Evolutionary conservation across 257 asterid species (phyloP).

Genomic region (Gynochthodes officinalis): DNA sequence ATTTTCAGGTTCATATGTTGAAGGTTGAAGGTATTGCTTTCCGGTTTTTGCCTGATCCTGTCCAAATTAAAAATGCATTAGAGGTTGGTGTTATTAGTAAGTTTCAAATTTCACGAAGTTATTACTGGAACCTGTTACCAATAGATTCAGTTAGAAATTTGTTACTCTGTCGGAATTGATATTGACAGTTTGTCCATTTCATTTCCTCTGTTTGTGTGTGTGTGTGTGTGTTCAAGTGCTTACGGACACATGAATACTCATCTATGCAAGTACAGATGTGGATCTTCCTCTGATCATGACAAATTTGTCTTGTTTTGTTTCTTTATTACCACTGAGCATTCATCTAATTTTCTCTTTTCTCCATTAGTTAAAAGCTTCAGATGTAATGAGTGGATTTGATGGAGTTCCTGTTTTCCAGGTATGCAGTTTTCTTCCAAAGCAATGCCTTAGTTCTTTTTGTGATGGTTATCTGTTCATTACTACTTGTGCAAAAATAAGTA

Average conservation of each 20-base stretch:
- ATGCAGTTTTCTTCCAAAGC: constrained; percentile 4
- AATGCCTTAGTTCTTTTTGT: neutral
- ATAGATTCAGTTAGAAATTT: too few relatives aligned
- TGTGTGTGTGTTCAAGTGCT: neutral
- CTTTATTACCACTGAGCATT: neutral
- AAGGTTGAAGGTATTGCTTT: constrained; percentile 98
- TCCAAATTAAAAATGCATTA: constrained; percentile 81
- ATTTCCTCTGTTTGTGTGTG: neutral
- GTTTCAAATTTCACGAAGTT: neutral
- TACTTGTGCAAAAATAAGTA: neutral
- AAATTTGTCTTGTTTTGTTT: neutral
- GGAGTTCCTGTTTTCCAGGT: constrained; percentile 99
- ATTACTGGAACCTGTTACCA: neutral
- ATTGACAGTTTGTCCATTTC: neutral
- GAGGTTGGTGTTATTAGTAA: constrained; percentile 51
- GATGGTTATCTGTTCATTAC: neutral
- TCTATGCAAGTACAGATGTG: neutral
- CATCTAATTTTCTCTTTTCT: constrained; percentile 9
- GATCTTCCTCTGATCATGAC: neutral
- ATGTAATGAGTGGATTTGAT: constrained; percentile 64
- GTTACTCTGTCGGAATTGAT: neutral
- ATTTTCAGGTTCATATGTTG: constrained; percentile 83
- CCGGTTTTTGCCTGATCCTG: constrained; percentile 90
- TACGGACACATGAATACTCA: neutral
- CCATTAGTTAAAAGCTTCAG: constrained; percentile 67